Conservation (phyloP, 2,329 filamentous ascomycete species). For the Xylogone sp. region DNA sequence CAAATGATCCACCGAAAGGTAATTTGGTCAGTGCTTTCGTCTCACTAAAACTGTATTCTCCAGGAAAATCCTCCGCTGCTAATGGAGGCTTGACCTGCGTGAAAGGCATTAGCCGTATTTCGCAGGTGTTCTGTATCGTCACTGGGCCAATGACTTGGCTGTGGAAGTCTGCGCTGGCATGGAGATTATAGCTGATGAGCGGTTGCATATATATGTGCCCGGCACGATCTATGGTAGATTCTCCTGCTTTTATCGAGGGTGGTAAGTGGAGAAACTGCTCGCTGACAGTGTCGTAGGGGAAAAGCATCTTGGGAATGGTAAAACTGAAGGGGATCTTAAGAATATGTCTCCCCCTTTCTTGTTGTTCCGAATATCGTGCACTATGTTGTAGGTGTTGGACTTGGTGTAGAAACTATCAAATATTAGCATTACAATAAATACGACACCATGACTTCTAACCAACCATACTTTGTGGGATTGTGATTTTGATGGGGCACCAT, state of each 20-base stretch:
- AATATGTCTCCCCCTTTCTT: not conserved
- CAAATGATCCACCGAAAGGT: not conserved
- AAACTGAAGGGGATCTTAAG: not conserved
- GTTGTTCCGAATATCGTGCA: not conserved
- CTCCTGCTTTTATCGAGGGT: not conserved
- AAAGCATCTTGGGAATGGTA: not conserved
- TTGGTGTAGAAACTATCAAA: not conserved
- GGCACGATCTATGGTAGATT: not conserved
- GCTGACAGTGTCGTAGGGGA: not conserved
- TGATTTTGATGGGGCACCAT: not conserved
- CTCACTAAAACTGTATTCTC: conserved; percentile 1
- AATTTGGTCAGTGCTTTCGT: not conserved
- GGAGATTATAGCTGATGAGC: conserved; percentile 1
- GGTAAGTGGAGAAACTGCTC: conserved; percentile 3
- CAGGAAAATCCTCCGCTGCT: conserved; percentile 3
- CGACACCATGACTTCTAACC: too few species aligned
- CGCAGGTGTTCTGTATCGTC: not conserved
- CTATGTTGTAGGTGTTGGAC: not conserved
- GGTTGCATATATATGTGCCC: conserved; percentile 1
- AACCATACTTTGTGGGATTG: not conserved
- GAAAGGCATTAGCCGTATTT: not conserved
- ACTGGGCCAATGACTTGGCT: not conserved
- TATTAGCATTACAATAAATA: too few species aligned
- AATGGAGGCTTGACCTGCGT: conserved; percentile 2
- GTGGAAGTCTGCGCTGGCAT: not conserved